Evolutionary conservation across 2,329 filamentous ascomycete genomes (phyloP).

Genomic region (Fusarium brevicatenulatum): DNA sequence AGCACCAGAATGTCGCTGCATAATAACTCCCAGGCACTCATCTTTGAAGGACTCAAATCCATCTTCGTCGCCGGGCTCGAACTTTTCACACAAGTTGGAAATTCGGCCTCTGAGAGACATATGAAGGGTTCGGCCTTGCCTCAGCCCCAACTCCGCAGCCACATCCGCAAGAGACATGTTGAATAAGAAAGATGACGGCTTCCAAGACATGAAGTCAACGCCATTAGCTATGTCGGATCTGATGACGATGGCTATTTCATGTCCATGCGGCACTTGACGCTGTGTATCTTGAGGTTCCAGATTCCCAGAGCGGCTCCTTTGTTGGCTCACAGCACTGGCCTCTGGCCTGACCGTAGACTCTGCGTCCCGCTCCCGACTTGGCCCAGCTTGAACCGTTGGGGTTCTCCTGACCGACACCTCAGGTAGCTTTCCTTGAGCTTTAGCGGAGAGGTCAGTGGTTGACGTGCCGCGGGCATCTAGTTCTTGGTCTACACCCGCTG

Average conservation of each 20-base stretch:
- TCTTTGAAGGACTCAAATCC: neutral
- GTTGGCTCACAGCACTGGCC: neutral
- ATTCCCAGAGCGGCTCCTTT: neutral
- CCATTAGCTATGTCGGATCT: neutral
- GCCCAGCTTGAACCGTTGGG: neutral
- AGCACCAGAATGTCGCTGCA: neutral
- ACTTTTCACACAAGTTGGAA: neutral
- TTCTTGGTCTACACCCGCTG: neutral
- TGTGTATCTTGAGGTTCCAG: neutral
- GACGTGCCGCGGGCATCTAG: neutral
- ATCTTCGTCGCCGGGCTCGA: neutral
- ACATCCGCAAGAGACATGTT: conserved; percentile 2
- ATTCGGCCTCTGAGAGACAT: neutral
- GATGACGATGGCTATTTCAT: neutral
- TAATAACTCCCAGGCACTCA: neutral
- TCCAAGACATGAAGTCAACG: neutral
- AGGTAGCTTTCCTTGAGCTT: neutral
- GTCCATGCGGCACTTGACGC: neutral
- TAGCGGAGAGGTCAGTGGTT: neutral
- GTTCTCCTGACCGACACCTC: neutral
- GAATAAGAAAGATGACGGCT: neutral
- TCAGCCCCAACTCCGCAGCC: neutral
- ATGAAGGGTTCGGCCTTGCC: neutral
- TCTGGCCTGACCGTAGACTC: neutral
- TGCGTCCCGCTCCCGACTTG: neutral